phyloP scores from a whole-genome alignment of 495 filamentous ascomycete species.

The Clavariopsis aquatica region DNA sequence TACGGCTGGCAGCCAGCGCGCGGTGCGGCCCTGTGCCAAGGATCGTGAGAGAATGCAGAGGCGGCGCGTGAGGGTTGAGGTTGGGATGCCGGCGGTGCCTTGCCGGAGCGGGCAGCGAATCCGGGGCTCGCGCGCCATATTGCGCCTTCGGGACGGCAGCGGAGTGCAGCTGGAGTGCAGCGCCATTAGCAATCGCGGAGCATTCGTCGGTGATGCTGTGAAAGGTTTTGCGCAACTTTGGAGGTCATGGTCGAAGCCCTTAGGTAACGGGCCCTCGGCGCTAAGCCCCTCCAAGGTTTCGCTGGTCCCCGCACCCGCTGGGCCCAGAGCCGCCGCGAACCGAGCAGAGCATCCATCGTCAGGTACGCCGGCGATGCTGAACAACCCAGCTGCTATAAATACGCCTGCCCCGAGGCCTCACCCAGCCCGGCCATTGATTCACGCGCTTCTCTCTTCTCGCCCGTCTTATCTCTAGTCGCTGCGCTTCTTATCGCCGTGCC shows the following conservation, averaged over 20 bases:
- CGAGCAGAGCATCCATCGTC: slow-evolving; percentile 12
- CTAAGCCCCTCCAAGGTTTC: not conserved
- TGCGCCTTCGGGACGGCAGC: not conserved
- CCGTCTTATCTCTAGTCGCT: slow-evolving; percentile 20
- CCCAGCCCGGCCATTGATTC: not conserved
- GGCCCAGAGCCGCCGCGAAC: not conserved
- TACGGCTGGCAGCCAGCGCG: slow-evolving; percentile 5
- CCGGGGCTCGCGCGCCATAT: slow-evolving; percentile 1
- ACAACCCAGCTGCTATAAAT: not conserved
- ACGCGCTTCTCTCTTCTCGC: not conserved
- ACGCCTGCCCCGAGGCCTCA: not conserved
- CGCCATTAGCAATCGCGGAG: not conserved
- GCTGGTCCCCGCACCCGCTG: not conserved
- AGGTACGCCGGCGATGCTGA: slow-evolving; percentile 6
- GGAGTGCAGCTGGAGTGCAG: not conserved
- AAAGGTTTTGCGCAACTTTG: not conserved
- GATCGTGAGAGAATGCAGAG: slow-evolving; percentile 21
- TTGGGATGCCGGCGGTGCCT: not conserved
- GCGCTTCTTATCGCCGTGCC: slow-evolving; percentile 27
- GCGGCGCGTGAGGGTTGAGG: slow-evolving; percentile 1
- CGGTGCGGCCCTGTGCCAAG: slow-evolving; percentile 16
- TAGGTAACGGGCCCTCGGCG: not conserved
- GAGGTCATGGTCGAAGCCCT: not conserved
- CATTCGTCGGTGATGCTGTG: not conserved
- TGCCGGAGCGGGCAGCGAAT: not conserved